These are phyloP conservation scores for Acanthamoeba polyphaga DNA, from an alignment of 208 protist species.

Conservation along the genomic window DNA sequence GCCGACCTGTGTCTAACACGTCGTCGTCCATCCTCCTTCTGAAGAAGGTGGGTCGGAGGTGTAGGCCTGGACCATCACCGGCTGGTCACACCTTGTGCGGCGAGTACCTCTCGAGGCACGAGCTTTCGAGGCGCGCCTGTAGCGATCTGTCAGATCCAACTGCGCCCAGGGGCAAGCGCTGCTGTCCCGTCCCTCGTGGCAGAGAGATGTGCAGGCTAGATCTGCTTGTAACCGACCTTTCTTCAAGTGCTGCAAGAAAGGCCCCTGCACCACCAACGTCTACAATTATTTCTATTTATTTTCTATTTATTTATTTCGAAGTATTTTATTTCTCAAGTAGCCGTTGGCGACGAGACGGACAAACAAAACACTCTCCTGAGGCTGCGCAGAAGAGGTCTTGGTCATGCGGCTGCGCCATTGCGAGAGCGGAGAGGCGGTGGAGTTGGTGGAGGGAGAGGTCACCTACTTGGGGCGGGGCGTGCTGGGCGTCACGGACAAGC, in stretches of 20 bases:
- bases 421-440: neutral
- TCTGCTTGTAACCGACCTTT: neutral
- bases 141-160: too few species aligned
- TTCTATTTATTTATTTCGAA: too few species aligned
- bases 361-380: too few species aligned
- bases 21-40: neutral
- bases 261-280: neutral
- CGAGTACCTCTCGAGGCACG: too few species aligned
- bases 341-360: too few species aligned
- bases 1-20: neutral
- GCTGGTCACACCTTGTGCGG: too few species aligned
- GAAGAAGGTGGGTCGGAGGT: constrained; percentile 25
- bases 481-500: neutral
- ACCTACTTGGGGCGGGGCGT: neutral
- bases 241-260: constrained; percentile 61
- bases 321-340: too few species aligned
- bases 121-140: too few species aligned
- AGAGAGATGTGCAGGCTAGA: too few species aligned
- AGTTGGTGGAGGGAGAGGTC: neutral
- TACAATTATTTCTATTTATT: neutral
- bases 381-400: too few species aligned
- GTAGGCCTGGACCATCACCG: neutral
- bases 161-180: too few species aligned
- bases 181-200: too few species aligned
- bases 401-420: neutral